Evolutionary conservation across 1,139 yeast genomes (phyloP).

Genomic region (Yamadazyma triangularis): DNA sequence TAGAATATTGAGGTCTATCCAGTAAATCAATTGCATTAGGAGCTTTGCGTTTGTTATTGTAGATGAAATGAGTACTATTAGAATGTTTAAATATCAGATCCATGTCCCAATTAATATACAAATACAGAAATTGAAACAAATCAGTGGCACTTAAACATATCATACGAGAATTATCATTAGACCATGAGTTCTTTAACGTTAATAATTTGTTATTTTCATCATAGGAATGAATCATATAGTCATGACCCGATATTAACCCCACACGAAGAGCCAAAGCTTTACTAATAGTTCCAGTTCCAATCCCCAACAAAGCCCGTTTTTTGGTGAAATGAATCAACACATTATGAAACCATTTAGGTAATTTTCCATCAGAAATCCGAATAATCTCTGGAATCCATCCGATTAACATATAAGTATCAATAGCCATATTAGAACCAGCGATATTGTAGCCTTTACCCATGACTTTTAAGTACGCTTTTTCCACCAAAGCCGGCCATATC

Average conservation of each 20-base stretch:
- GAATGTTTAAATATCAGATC: constrained; percentile 14
- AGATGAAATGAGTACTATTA: constrained; percentile 29
- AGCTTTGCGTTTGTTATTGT: not conserved
- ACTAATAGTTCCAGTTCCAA: constrained; percentile 62
- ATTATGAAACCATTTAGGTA: constrained; percentile 31
- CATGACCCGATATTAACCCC: constrained; percentile 59
- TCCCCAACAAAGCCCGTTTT: constrained; percentile 47
- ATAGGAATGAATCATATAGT: constrained; percentile 46
- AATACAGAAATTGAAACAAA: constrained; percentile 46
- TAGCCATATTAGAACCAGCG: constrained; percentile 73
- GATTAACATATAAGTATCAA: constrained; percentile 61
- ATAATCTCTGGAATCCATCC: constrained; percentile 76
- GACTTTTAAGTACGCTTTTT: constrained; percentile 68
- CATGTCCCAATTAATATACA: constrained; percentile 71
- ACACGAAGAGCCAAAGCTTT: constrained; percentile 29
- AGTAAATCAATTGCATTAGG: constrained; percentile 14
- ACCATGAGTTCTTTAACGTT: constrained; percentile 32
- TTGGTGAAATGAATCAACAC: constrained; percentile 23
- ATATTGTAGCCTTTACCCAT: constrained; percentile 60
- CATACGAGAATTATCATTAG: constrained; percentile 13
- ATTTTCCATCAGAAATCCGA: constrained; percentile 24
- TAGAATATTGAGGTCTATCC: constrained; percentile 45
- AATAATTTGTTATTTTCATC: constrained; percentile 8
- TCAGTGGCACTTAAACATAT: constrained; percentile 17
- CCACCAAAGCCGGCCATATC: constrained; percentile 70